phyloP scores from a whole-genome alignment of 495 filamentous ascomycete species.

The Podospora comata region DNA sequence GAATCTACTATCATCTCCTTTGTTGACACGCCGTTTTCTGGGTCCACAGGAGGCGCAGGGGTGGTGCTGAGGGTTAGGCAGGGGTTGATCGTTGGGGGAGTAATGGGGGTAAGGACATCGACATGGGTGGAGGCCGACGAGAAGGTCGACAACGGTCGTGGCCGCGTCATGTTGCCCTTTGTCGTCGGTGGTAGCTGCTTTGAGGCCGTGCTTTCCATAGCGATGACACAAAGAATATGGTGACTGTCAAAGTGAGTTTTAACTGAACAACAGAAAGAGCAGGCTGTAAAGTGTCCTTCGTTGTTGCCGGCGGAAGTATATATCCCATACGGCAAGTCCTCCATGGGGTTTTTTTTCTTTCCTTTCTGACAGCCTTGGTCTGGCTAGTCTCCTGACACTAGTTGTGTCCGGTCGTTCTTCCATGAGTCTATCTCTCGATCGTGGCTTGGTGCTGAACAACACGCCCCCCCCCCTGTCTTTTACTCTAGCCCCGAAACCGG shows the following conservation, averaged over 20 bases:
- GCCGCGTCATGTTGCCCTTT: not conserved
- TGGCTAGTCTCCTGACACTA: constrained; percentile 7
- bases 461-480: not conserved
- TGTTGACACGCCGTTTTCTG: not conserved
- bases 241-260: too few species aligned
- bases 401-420: not conserved
- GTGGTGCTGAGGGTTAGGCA: not conserved
- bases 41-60: not conserved
- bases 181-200: not conserved
- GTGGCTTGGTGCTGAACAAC: not conserved
- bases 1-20: not conserved
- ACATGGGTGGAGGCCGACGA: not conserved
- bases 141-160: not conserved
- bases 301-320: not conserved
- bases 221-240: too few species aligned
- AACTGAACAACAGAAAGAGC: not conserved
- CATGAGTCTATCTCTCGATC: not conserved
- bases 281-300: not conserved
- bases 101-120: not conserved
- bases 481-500: not conserved
- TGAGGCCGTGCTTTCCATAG: not conserved
- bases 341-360: not conserved
- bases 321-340: not conserved
- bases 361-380: not conserved
- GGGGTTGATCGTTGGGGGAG: not conserved